Percentiles rank a stretch among this genome's conserved stretches.
Conservation (phyloP, 805 yeast genomes). For the Wickerhamiella azymoides region DNA sequence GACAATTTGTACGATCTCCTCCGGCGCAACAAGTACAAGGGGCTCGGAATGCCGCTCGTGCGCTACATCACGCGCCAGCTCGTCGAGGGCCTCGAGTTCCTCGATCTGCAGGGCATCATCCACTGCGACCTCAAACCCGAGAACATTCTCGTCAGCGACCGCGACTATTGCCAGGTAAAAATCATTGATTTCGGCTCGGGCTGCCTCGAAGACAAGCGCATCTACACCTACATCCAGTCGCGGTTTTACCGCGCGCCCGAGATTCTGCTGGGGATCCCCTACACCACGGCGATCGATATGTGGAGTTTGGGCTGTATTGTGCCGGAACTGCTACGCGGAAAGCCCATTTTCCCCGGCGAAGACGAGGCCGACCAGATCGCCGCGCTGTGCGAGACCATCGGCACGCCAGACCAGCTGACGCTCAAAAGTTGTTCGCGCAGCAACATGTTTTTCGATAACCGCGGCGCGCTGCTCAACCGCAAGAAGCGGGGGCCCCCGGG, state of each 20-base stretch:
- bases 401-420: conserved; percentile 56
- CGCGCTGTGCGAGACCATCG: conserved; percentile 78
- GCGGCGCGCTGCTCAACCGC: conserved; percentile 23
- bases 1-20: conserved; percentile 48
- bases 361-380: conserved; percentile 78
- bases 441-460: conserved; percentile 26
- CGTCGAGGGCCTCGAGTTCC: conserved; percentile 42
- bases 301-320: conserved; percentile 98
- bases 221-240: conserved; percentile 90
- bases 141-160: conserved; percentile 47
- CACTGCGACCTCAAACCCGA: conserved; percentile 87
- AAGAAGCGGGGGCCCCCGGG: conserved; percentile 15
- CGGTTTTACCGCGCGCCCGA: conserved; percentile 96
- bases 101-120: conserved; percentile 44
- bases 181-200: conserved; percentile 67
- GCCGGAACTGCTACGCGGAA: conserved; percentile 86
- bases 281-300: conserved; percentile 83
- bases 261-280: conserved; percentile 76
- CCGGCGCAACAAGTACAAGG: conserved; percentile 26
- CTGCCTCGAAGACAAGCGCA: conserved; percentile 50
- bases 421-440: conserved; percentile 25
- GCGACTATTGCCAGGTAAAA: conserved; percentile 38
- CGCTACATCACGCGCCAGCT: conserved; percentile 39
- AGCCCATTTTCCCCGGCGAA: conserved; percentile 91
- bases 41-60: conserved; percentile 24